phyloP scores from a whole-genome alignment of 2,329 filamentous ascomycete species.

The Penicillium sp. region DNA sequence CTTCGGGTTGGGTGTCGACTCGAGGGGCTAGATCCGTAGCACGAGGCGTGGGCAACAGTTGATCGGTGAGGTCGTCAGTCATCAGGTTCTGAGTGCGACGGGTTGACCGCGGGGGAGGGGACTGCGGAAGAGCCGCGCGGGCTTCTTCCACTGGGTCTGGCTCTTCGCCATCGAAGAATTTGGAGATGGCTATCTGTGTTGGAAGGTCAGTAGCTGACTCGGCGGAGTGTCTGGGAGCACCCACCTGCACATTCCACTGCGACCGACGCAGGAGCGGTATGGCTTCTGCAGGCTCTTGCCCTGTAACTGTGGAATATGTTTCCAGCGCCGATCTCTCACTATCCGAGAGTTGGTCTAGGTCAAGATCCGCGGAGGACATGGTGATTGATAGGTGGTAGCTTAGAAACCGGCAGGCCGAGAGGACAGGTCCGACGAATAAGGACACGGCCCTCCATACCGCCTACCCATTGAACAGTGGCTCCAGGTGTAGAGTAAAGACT shows the following conservation, averaged over 20 bases:
- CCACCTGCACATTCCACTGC: constrained; percentile 90
- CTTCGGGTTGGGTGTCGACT: constrained; percentile 69
- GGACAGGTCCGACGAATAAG: constrained; percentile 7
- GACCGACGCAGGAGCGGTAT: constrained; percentile 74
- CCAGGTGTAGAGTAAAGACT: too few species aligned
- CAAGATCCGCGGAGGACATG: constrained; percentile 47
- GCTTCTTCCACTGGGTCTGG: constrained; percentile 76
- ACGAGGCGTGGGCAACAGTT: constrained; percentile 30
- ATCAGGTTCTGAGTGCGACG: constrained; percentile 68
- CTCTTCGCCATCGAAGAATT: constrained; percentile 95
- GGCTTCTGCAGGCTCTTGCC: constrained; percentile 70
- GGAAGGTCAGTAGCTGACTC: constrained; percentile 13
- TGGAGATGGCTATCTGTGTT: constrained; percentile 79
- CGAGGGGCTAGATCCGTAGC: constrained; percentile 68
- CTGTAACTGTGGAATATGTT: constrained; percentile 81
- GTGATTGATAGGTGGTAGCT: constrained; percentile 19
- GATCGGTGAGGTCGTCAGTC: constrained; percentile 39
- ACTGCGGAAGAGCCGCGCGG: constrained; percentile 54
- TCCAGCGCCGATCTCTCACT: constrained; percentile 78
- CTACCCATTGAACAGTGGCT: neutral
- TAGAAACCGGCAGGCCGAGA: constrained; percentile 17
- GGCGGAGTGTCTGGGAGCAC: constrained; percentile 7
- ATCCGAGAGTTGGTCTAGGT: constrained; percentile 63
- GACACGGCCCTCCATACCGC: constrained; percentile 9
- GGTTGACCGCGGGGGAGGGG: constrained; percentile 55